phyloP scores from a whole-genome alignment of 1,139 yeast species.

The Meyerozyma carpophila region DNA sequence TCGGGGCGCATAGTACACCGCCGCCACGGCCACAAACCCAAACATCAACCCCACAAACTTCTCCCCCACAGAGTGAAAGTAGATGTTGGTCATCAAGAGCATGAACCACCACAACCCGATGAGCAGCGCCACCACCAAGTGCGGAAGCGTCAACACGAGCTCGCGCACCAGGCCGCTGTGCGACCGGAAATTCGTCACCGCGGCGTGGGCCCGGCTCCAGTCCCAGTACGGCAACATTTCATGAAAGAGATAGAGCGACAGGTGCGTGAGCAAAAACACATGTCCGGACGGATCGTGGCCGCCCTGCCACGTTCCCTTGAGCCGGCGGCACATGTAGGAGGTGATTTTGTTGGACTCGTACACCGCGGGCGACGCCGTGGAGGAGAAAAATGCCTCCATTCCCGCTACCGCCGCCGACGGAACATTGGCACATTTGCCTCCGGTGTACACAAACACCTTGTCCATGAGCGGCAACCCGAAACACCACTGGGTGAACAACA shows the following conservation, averaged over 20 bases:
- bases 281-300: constrained; percentile 98
- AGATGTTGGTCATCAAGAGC: constrained; percentile 77
- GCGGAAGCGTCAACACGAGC: constrained; percentile 32
- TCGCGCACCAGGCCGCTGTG: constrained; percentile 6
- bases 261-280: constrained; percentile 70
- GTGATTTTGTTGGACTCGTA: constrained; percentile 20
- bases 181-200: constrained; percentile 1
- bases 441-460: constrained; percentile 68
- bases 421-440: constrained; percentile 60
- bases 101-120: constrained; percentile 76
- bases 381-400: constrained; percentile 1
- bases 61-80: constrained; percentile 78
- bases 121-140: constrained; percentile 37
- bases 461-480: constrained; percentile 91
- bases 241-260: constrained; percentile 63
- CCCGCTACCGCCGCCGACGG: constrained; percentile 3
- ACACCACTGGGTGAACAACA: constrained; percentile 82
- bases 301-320: constrained; percentile 77
- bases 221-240: constrained; percentile 50
- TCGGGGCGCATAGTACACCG: constrained; percentile 33
- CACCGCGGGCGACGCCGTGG: constrained; percentile 1
- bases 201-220: neutral
- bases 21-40: constrained; percentile 46
- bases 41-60: constrained; percentile 61
- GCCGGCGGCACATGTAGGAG: constrained; percentile 52